Percentiles rank a stretch among this genome's conserved stretches.
These are phyloP conservation scores for Monosporascus sp. DNA, from an alignment of 2,329 filamentous ascomycete species.

Conservation along the genomic window DNA sequence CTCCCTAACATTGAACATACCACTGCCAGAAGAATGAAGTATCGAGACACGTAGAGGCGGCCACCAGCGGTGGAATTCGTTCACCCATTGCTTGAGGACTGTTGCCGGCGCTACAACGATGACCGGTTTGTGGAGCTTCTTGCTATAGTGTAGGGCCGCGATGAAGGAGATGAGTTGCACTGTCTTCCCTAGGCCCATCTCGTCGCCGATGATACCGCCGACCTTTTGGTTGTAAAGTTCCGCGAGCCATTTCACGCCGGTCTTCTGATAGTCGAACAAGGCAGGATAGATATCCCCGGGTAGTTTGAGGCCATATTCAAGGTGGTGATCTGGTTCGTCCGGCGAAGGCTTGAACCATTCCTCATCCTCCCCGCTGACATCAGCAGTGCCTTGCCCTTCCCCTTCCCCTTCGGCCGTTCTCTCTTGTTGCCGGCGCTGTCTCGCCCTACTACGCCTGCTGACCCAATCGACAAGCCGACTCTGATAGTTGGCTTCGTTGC, in stretches of 20 bases:
- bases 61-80: constrained; percentile 99
- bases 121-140: constrained; percentile 74
- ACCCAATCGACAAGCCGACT: constrained; percentile 73
- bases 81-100: constrained; percentile 95
- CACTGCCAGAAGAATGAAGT: constrained; percentile 89
- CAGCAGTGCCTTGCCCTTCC: constrained; percentile 27
- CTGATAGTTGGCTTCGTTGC: constrained; percentile 78
- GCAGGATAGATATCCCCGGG: constrained; percentile 92
- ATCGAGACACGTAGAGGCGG: constrained; percentile 96
- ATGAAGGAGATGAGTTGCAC: constrained; percentile 70
- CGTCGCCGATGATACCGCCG: constrained; percentile 91
- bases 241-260: constrained; percentile 91
- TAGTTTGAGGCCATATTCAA: constrained; percentile 72
- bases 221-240: constrained; percentile 87
- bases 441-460: constrained; percentile 54
- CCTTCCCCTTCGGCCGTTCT: constrained; percentile 33
- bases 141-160: constrained; percentile 88
- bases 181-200: constrained; percentile 99
- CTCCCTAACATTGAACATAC: constrained; percentile 77
- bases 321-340: constrained; percentile 67
- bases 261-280: constrained; percentile 95
- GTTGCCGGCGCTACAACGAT: constrained; percentile 93
- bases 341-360: constrained; percentile 87
- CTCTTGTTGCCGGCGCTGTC: constrained; percentile 36
- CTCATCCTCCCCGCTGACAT: constrained; percentile 37